phyloP scores from a whole-genome alignment of 169 alveolate genomes.

The Babesia divergens region DNA sequence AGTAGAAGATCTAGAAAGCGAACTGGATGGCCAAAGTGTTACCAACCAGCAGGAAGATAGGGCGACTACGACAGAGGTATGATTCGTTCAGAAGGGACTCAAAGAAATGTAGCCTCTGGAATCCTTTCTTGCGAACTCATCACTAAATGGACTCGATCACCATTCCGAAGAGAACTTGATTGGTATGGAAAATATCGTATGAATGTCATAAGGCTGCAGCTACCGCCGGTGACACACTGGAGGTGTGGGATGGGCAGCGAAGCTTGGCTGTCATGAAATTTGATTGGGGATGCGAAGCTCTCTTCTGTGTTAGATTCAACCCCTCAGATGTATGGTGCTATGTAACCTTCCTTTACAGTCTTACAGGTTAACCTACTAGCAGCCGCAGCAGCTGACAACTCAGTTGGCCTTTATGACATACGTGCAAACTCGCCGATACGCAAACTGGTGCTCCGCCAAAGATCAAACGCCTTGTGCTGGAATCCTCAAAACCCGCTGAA shows the following conservation, averaged over 20 bases:
- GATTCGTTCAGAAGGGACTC: background rate
- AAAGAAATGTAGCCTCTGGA: slow-evolving; percentile 22
- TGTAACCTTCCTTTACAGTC: background rate
- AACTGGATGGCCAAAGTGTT: background rate
- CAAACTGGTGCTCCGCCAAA: slow-evolving; percentile 83
- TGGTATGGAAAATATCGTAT: slow-evolving; percentile 7
- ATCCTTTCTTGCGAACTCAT: slow-evolving; percentile 29
- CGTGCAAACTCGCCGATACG: slow-evolving; percentile 88
- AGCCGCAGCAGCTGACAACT: slow-evolving; percentile 88
- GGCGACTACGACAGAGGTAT: slow-evolving; percentile 35
- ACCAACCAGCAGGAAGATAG: background rate
- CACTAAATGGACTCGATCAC: slow-evolving; percentile 86
- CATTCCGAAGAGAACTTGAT: slow-evolving; percentile 67
- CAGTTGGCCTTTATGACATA: slow-evolving; percentile 84
- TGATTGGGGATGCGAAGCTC: slow-evolving; percentile 73
- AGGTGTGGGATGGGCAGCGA: slow-evolving; percentile 73
- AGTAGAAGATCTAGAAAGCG: slow-evolving; percentile 58
- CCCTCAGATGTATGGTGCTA: slow-evolving; percentile 83
- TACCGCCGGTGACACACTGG: slow-evolving; percentile 84
- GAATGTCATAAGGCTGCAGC: slow-evolving; percentile 73
- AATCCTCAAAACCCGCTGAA: slow-evolving; percentile 96
- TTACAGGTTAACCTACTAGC: slow-evolving; percentile 70
- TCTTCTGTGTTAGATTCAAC: slow-evolving; percentile 90
- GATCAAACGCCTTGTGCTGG: slow-evolving; percentile 94
- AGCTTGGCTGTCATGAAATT: slow-evolving; percentile 71